These are phyloP conservation scores for Limnomonas spitsbergensis DNA, from an alignment of 139 green algal species.

Conservation along the genomic window DNA sequence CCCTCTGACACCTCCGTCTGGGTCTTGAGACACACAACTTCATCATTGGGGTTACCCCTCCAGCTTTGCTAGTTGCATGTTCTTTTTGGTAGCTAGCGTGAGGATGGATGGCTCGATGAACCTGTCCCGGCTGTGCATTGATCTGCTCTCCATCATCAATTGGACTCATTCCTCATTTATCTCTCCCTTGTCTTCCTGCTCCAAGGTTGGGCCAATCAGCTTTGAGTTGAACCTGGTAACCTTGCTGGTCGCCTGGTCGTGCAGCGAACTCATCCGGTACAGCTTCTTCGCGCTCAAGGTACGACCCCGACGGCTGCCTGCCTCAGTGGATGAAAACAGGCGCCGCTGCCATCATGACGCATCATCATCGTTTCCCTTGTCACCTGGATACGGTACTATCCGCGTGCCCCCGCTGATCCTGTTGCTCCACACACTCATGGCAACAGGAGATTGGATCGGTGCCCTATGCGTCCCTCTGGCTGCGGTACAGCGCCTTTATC, in stretches of 20 bases:
- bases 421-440: too few relatives aligned
- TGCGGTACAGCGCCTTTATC: constrained; percentile 89
- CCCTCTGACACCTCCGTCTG: too few relatives aligned
- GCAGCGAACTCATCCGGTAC: constrained; percentile 90
- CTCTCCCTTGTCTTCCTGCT: neutral
- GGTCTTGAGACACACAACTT: too few relatives aligned
- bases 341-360: too few relatives aligned
- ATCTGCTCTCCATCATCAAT: neutral
- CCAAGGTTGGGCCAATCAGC: neutral
- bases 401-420: too few relatives aligned
- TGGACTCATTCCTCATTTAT: neutral
- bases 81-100: too few relatives aligned
- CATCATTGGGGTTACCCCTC: too few relatives aligned
- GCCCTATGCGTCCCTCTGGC: constrained; percentile 73
- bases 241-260: constrained; percentile 75
- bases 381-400: too few relatives aligned
- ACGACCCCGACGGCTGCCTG: too few relatives aligned
- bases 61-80: too few relatives aligned
- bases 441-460: constrained; percentile 3
- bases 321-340: too few relatives aligned
- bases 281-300: constrained; percentile 86
- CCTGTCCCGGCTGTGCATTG: neutral
- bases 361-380: too few relatives aligned
- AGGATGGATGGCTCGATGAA: neutral
- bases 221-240: constrained; percentile 66